Evolutionary conservation across 1,139 yeast genomes (phyloP), one percentile per base, ranked within the genome.

Genomic region (Sugiyamaella pinicola): DNA sequence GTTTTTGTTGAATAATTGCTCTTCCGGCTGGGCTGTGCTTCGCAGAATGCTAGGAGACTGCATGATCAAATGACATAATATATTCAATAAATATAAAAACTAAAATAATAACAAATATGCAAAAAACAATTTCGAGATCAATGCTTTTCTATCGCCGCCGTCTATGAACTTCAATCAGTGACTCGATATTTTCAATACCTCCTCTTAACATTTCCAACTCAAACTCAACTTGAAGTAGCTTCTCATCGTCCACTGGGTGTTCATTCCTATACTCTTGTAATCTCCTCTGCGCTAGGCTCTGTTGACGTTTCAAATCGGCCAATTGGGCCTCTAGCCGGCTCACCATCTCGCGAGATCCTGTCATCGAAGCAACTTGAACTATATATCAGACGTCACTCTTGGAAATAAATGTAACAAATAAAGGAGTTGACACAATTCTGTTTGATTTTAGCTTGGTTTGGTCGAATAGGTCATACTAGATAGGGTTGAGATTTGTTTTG

Each of bases 131-230:
- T 21, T 33, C 21, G 29, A 28, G 21, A 40, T 40, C 19, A 31
- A 22, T 45, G 33, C 15, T 38, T n/a, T 13, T 22, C 43, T 22
- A 37, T 17, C 21, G 43, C 28, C 41, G 47, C n/a, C 39, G 5
- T 12, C 24, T 29, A 34, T 48, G 48, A 15, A 41, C 52, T n/a
- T 40, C 37, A 15, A 59, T 58, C 21, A 59, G 42, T 12, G 48
- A 49, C 37, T 53, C 52, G n/a, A 58, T 29, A 42, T 58, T 56
- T 42, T 50, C 51, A 17, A 58, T 51, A 26, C 59, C 63, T 2
- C 63, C 63, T 1, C 47, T 21, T 13, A 60, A 49, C 63, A 60
- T 60, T 37, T 59, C 61, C 18, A 60, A 44, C 49, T 60, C 61
- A 45, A 60, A 60, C 45, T 55, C 55, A 7, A 49, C 54, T 26